A percentile compares a stretch with the other conserved stretches of the same genome.
These are phyloP conservation scores for Thalassiosira exigua DNA, from an alignment of 352 stramenopile species.

Conservation along the genomic window DNA sequence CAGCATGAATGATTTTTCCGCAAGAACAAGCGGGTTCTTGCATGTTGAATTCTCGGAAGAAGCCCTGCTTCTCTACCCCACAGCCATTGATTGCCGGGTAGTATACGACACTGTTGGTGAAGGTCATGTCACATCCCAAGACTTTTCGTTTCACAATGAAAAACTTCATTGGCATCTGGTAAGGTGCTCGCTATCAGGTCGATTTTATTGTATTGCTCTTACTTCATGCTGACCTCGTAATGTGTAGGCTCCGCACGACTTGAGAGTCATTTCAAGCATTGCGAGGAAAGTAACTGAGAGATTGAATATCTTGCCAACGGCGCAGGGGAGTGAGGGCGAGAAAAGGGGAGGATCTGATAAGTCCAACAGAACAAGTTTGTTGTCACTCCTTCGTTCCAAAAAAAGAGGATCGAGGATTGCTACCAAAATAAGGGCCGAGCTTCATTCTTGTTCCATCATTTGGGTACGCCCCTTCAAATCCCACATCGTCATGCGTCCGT, in stretches of 20 bases:
- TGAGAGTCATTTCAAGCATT: slow-evolving; percentile 68
- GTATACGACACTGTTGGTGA: slow-evolving; percentile 73
- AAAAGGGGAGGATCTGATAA: too few relatives aligned
- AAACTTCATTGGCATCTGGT: slow-evolving; percentile 49
- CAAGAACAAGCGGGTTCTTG: too few relatives aligned
- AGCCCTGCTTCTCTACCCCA: slow-evolving; percentile 66
- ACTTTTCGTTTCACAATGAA: slow-evolving; percentile 80
- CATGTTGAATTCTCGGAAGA: slow-evolving; percentile 43
- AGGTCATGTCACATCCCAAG: slow-evolving; percentile 67
- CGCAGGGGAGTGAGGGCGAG: too few relatives aligned
- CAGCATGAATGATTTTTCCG: too few relatives aligned
- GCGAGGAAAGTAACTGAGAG: slow-evolving; percentile 64
- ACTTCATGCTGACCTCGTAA: neutral
- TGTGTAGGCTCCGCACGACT: slow-evolving; percentile 69
- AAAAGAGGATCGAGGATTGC: slow-evolving; percentile 78
- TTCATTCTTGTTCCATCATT: slow-evolving; percentile 72
- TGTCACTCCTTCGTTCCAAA: slow-evolving; percentile 59
- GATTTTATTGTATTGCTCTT: neutral
- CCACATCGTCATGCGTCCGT: slow-evolving; percentile 60
- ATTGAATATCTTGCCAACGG: slow-evolving; percentile 3
- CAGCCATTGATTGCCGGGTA: slow-evolving; percentile 66
- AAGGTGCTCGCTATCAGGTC: slow-evolving; percentile 3
- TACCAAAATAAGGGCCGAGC: slow-evolving; percentile 65
- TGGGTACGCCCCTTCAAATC: slow-evolving; percentile 66
- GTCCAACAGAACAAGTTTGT: slow-evolving; percentile 12